These are phyloP conservation scores for Nitzschia sp. DNA, from an alignment of 108 stramenopile genomes.

Conservation along the genomic window DNA sequence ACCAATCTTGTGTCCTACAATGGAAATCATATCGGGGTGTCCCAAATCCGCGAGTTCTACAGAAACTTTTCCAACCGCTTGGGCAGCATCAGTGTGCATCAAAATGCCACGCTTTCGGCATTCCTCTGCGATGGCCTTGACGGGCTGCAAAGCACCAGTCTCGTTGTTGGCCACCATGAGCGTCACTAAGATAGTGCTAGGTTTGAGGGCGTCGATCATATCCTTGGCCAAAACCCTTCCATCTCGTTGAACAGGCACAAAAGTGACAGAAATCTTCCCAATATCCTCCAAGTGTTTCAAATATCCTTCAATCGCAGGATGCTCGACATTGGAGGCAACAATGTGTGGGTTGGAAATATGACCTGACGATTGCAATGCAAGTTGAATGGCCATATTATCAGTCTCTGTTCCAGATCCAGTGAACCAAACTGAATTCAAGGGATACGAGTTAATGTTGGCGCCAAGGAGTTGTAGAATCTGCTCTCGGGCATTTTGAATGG, in stretches of 20 bases:
- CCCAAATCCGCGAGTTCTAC: constrained; percentile 48
- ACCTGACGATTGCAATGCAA: constrained; percentile 55
- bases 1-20: constrained; percentile 98
- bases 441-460: not conserved
- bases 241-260: constrained; percentile 79
- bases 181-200: constrained; percentile 85
- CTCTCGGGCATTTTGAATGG: constrained; percentile 71
- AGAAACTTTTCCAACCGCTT: constrained; percentile 90
- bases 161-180: constrained; percentile 98
- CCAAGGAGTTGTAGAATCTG: constrained; percentile 43
- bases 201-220: constrained; percentile 67
- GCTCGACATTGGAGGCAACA: constrained; percentile 89
- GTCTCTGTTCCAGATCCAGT: constrained; percentile 95
- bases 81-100: constrained; percentile 97
- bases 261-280: constrained; percentile 51
- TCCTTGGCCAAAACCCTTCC: constrained; percentile 69
- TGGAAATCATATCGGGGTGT: constrained; percentile 86
- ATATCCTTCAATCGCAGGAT: constrained; percentile 85
- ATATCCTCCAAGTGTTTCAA: constrained; percentile 48
- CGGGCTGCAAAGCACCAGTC: constrained; percentile 89
- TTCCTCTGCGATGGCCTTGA: constrained; percentile 65
- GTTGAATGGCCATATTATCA: constrained; percentile 93
- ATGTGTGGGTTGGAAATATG: constrained; percentile 58
- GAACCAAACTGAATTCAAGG: constrained; percentile 66
- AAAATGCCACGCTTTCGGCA: constrained; percentile 71